Base-by-base conservation (phyloP, 768 basidiomycete species). In the Cystobasidiopsis lactophilus region DNA sequence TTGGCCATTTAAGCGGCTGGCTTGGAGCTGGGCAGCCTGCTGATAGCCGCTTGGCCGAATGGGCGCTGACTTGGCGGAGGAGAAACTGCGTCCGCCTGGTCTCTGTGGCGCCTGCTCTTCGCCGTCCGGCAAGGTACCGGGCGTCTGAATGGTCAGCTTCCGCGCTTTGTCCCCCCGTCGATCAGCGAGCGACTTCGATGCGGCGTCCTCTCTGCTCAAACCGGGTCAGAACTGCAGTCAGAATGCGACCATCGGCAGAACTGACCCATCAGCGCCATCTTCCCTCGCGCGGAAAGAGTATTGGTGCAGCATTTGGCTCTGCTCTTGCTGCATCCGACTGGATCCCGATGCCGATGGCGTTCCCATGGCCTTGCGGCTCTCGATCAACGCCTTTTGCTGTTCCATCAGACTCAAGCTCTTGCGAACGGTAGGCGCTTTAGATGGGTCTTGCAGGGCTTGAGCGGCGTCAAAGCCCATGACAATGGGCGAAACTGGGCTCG, bases 331-430 rank as follows among this genome's bases (percentile, higher is more conserved):
- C 33, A 35, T 35, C 7, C 30, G 45, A 47, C 45, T 27, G 24
- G 14, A 4, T 9, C 9, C 29, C 16, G 45, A 23, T 13, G 45
- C 45, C 9, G 45, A 13, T 5, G 24, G 5, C 23, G 24, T 23
- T 5, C 45, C 45, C 11, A 11, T 13, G 18, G 45, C 23, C 29
- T 47, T 47, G 14, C 45, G 14, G 16, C 21, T 10, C 45, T 47
- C 45, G 30, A 47, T 47, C 45, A 47, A 47, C 4, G 45, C 45
- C 29, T 47, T 47, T 26, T 47, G 45, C 45, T 47, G 45, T n/a
- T 47, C 45, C 45, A 47, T 47, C 10, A 47, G 30, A 9, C 23
- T 47, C n/a, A 47, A 30, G 45, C 45, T 47, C n/a, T 47, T 47
- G 4, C 45, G 45, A 13, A 47, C 45, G 14, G 23, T 23, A 29